phyloP scores from a whole-genome alignment of 306 rosid genomes.

The Sindora glabra region DNA sequence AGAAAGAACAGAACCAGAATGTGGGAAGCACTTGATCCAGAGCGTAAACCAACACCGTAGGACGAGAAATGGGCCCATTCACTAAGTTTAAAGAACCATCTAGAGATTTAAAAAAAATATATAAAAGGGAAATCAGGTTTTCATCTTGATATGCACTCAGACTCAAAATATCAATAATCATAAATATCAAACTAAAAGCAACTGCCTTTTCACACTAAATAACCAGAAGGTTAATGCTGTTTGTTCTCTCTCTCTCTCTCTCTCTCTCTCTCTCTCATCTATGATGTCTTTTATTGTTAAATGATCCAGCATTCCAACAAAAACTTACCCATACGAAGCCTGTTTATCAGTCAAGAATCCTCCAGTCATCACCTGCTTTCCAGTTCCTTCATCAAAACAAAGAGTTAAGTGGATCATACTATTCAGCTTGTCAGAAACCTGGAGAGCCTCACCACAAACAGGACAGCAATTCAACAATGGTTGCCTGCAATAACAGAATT shows the following conservation, averaged over 20 bases:
- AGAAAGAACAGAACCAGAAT: conserved; percentile 51
- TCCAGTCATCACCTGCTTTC: conserved; percentile 95
- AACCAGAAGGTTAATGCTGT: conserved; percentile 1
- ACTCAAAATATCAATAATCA: conserved; percentile 1
- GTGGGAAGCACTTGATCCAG: conserved; percentile 89
- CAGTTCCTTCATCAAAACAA: conserved; percentile 96
- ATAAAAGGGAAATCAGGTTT: not conserved
- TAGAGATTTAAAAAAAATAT: conserved; percentile 14
- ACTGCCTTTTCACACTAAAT: not conserved
- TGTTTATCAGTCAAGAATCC: conserved; percentile 90
- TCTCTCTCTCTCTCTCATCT: not conserved
- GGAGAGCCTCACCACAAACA: conserved; percentile 92
- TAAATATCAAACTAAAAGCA: conserved; percentile 2
- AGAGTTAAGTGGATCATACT: conserved; percentile 74
- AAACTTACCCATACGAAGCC: conserved; percentile 83
- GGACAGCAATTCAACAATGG: conserved; percentile 80
- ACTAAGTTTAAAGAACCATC: conserved; percentile 93
- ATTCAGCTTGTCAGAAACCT: conserved; percentile 65
- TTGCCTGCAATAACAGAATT: conserved; percentile 56
- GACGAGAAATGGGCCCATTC: conserved; percentile 94
- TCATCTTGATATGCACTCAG: conserved; percentile 1
- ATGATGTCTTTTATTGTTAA: no score
- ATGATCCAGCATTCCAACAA: conserved; percentile 3
- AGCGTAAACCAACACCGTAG: conserved; percentile 79
- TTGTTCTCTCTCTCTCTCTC: not conserved